Conservation (phyloP, 73 alveolate species). For the Blepharisma stoltei region DNA sequence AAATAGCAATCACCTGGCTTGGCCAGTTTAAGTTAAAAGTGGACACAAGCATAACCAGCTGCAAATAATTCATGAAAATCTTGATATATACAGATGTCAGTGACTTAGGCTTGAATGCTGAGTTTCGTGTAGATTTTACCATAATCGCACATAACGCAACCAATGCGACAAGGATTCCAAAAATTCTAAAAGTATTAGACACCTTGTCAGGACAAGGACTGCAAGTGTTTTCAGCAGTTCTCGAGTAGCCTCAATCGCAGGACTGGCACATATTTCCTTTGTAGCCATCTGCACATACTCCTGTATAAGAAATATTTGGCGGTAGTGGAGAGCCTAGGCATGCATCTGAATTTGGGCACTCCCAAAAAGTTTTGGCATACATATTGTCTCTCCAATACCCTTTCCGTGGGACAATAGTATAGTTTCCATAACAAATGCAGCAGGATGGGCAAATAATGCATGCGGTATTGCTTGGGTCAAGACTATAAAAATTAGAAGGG, state of each 20-base stretch:
- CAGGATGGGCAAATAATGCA: constrained; percentile 3
- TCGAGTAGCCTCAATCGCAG: constrained; percentile 59
- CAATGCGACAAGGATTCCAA: constrained; percentile 35
- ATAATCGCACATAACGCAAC: constrained; percentile 24
- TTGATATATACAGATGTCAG: constrained; percentile 53
- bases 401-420: background rate
- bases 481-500: background rate
- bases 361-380: background rate
- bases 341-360: background rate
- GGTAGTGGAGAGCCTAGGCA: constrained; percentile 14
- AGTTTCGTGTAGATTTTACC: constrained; percentile 39
- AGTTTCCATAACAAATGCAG: background rate
- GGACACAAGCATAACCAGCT: constrained; percentile 49
- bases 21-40: constrained; percentile 68
- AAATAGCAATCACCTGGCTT: background rate
- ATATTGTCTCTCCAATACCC: constrained; percentile 2
- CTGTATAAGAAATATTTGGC: constrained; percentile 12
- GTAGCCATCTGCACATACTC: constrained; percentile 58
- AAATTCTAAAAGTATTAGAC: constrained; percentile 33
- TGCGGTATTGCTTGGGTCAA: background rate
- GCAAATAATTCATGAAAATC: constrained; percentile 55
- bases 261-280: constrained; percentile 63
- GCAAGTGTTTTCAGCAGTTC: constrained; percentile 52
- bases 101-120: constrained; percentile 43
- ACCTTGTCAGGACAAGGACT: constrained; percentile 48